These are phyloP conservation scores for Leptodontidium sp. DNA, from an alignment of 2,329 filamentous ascomycete species.

Conservation along the genomic window DNA sequence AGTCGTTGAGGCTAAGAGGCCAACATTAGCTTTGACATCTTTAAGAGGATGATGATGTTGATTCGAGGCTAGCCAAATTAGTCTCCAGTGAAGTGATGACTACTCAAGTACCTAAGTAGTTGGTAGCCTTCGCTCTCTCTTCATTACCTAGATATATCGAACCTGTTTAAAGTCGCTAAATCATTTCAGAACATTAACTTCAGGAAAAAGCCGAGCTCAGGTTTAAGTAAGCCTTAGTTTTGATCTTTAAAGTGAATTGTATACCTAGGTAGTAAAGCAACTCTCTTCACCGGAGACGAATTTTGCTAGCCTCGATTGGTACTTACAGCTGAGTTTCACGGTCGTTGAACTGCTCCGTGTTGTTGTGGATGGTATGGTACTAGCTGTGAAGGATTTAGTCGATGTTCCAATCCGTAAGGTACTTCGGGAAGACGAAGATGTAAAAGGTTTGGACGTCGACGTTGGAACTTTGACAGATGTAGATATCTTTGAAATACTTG, in stretches of 20 bases:
- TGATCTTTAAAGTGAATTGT: no score
- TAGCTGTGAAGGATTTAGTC: constrained; percentile 9
- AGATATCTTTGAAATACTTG: not conserved
- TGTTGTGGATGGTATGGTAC: not conserved
- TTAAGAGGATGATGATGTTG: not conserved
- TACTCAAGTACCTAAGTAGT: no score
- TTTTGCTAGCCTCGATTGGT: not conserved
- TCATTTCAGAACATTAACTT: no score
- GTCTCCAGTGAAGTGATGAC: no score
- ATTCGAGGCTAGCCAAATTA: no score
- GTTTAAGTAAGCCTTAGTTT: no score
- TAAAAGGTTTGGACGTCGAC: constrained; percentile 1
- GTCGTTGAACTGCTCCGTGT: not conserved
- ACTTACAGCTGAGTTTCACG: not conserved
- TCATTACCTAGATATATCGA: no score
- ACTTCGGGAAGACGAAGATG: constrained; percentile 5
- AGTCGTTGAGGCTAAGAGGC: not conserved
- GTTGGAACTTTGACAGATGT: not conserved
- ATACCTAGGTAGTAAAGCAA: no score
- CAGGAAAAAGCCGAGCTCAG: no score
- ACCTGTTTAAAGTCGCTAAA: no score
- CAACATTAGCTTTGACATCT: not conserved
- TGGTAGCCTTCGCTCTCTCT: no score
- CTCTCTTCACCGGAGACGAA: no score
- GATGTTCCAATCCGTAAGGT: not conserved